Evolutionary conservation across 164 flowering plant species (phyloP), one percentile per base, ranked within the genome.

Genomic region (Vitis rotundifolia): DNA sequence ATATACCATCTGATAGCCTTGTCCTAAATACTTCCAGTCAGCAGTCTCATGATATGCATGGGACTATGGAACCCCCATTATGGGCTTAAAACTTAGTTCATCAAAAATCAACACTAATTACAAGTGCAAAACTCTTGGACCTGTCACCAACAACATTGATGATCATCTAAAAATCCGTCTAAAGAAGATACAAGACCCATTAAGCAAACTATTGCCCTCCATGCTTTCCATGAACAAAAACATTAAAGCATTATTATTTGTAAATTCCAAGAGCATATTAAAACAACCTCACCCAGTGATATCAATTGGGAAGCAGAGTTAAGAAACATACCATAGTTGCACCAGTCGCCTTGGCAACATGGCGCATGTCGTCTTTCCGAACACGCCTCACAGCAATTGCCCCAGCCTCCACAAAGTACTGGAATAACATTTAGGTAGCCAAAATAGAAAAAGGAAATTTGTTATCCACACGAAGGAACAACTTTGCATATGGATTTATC

Each of bases 391-490:
- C 98, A 75, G 99, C 99, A 84, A 93, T 93, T 60, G 99, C 95
- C 37, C 97, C 97, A 81, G 98, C 97, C 79, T 93, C 99, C 63
- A 96, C 99, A 87, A 96, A 92, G 76, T 96, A 93, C 99, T 95
- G 87, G 71, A 83, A 76, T 2, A 62, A 63, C 28, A 76, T 49
- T 9, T 7, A 63, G 8, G 22, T 47, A 19, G 14, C 61, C 31
- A 76, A 2, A 68, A 49, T 16, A 2, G 48, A 11, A 69, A 68
- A 59, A 10, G 7, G 62, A 51, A 47, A 55, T n/a, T 56, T 15
- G 22, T 26, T 49, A 52, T 26, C 8, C 31, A 49, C 54, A 18
- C 11, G 16, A 10, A 18, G 67, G 31, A 64, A 19, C 47, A 37
- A 37, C 26, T 37, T 37, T 37, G 44, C 44, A 37, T 37, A 37